These are phyloP conservation scores for Lactarius indigo DNA, from an alignment of 768 basidiomycete species.

Conservation along the genomic window DNA sequence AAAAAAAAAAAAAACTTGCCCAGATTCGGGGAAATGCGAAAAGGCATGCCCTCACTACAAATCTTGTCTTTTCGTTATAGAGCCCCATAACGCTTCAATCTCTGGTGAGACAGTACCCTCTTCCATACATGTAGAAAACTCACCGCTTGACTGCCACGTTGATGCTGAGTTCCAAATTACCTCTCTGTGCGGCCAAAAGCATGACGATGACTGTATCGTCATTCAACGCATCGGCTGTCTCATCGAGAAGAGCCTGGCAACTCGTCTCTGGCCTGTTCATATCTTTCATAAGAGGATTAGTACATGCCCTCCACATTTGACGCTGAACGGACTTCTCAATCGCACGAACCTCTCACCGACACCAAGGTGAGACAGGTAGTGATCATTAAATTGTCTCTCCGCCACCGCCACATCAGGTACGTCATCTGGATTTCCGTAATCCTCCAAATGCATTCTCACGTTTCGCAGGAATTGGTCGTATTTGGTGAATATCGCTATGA, in stretches of 20 bases:
- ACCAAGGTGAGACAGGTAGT: neutral
- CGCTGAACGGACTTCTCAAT: neutral
- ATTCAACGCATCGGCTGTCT: neutral
- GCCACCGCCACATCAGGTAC: neutral
- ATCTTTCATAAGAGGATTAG: neutral
- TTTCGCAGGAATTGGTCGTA: neutral
- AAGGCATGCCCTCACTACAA: neutral
- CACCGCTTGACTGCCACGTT: neutral
- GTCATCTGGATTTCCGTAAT: neutral
- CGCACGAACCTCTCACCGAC: neutral
- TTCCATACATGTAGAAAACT: neutral
- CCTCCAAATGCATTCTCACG: neutral
- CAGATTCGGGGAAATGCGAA: neutral
- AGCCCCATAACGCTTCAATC: neutral
- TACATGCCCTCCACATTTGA: neutral
- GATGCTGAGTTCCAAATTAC: neutral
- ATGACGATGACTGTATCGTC: neutral
- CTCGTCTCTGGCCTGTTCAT: neutral
- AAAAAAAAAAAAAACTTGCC: neutral
- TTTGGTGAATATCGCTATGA: neutral
- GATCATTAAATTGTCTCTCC: neutral
- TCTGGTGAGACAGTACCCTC: neutral
- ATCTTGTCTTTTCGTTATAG: neutral
- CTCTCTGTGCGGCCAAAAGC: neutral
- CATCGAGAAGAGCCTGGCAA: neutral